These are phyloP conservation scores for Nevesoporus exiguus DNA, from an alignment of 768 basidiomycete species.

Conservation along the genomic window DNA sequence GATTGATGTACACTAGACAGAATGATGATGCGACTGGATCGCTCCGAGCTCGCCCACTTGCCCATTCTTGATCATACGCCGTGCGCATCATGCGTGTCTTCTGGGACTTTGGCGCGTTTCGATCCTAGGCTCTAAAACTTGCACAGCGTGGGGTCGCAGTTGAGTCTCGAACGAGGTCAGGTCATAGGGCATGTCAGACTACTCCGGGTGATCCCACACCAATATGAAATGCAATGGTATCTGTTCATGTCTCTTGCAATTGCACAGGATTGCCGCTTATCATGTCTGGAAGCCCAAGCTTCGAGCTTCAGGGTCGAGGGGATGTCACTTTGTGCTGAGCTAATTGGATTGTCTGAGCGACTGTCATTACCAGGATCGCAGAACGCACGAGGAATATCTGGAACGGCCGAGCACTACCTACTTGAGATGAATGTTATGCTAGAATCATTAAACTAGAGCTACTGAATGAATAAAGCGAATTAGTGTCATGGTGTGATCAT, in stretches of 20 bases:
- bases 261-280: slow-evolving; percentile 15
- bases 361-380: slow-evolving; percentile 10
- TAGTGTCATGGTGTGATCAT: slow-evolving; percentile 30
- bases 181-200: slow-evolving; percentile 6
- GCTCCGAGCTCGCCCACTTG: background rate
- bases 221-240: slow-evolving; percentile 1
- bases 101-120: background rate
- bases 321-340: background rate
- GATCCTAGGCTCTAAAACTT: slow-evolving; percentile 3
- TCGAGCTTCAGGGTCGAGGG: slow-evolving; percentile 17
- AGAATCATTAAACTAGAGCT: slow-evolving; percentile 31
- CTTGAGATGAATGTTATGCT: slow-evolving; percentile 25
- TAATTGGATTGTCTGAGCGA: background rate
- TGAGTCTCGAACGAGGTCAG: background rate
- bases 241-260: background rate
- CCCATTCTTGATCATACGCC: slow-evolving; percentile 10
- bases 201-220: background rate
- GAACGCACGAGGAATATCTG: slow-evolving; percentile 7
- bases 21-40: background rate
- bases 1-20: background rate
- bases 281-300: too few relatives aligned
- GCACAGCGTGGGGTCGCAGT: background rate
- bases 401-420: slow-evolving; percentile 17
- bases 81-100: slow-evolving; percentile 24
- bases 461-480: slow-evolving; percentile 31